These are phyloP conservation scores for Trypanosoma theileri DNA, from an alignment of 208 protist genomes.

Conservation along the genomic window DNA sequence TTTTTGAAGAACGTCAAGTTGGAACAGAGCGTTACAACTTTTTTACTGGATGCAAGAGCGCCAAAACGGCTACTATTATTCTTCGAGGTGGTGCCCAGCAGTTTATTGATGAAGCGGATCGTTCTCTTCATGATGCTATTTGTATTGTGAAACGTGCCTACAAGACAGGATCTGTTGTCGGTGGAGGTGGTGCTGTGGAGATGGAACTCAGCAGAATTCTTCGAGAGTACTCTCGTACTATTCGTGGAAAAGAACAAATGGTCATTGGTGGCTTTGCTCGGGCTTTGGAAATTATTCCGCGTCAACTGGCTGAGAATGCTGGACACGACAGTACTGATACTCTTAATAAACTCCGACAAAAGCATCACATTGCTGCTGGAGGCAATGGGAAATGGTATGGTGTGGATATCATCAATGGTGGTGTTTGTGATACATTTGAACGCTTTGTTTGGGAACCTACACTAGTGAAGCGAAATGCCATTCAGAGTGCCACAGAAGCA, in stretches of 20 bases:
- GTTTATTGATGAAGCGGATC: constrained; percentile 99
- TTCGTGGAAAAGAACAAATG: constrained; percentile 99
- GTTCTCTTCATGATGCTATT: constrained; percentile 99
- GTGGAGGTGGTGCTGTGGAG: constrained; percentile 99
- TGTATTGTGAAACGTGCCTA: constrained; percentile 98
- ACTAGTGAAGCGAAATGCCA: constrained; percentile 98
- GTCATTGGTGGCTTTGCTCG: constrained; percentile 98
- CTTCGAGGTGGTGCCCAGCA: constrained; percentile 98
- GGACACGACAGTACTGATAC: constrained; percentile 99
- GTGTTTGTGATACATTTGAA: constrained; percentile 97
- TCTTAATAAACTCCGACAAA: constrained; percentile 98
- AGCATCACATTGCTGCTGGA: constrained; percentile 87
- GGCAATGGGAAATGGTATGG: constrained; percentile 93
- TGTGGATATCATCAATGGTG: constrained; percentile 98
- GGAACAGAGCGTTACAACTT: constrained; percentile 99
- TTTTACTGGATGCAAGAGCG: constrained; percentile 97
- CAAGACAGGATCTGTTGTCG: constrained; percentile 97
- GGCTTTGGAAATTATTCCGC: constrained; percentile 99
- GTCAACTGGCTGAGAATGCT: constrained; percentile 98
- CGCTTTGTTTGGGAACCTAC: constrained; percentile 99
- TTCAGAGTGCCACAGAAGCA: constrained; percentile 99
- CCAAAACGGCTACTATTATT: constrained; percentile 93
- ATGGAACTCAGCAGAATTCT: constrained; percentile 99
- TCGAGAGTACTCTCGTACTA: constrained; percentile 95
- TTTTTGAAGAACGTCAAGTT: constrained; percentile 99